Base-by-base conservation (phyloP, 257 asterid species). In the Orobanche coerulescens region DNA sequence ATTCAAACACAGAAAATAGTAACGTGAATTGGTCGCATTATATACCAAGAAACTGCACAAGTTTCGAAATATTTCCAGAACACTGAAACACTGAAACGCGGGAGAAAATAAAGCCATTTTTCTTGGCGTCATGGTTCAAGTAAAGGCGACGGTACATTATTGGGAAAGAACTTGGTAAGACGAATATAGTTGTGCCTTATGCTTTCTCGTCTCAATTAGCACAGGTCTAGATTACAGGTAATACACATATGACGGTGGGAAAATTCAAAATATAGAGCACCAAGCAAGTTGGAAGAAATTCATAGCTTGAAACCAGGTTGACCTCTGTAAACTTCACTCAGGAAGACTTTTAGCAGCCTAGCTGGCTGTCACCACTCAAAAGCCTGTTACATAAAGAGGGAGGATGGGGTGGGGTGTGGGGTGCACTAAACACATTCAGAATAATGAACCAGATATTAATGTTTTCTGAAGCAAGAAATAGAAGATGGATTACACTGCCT, bases 71-170 rank as follows among this genome's bases (percentile, higher is more conserved):
- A n/a, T n/a, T n/a, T n/a, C n/a, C n/a, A n/a, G n/a, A n/a, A n/a
- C n/a, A n/a, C n/a, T n/a, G n/a, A n/a, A n/a, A n/a, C n/a, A n/a
- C n/a, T n/a, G n/a, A n/a, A n/a, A n/a, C n/a, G n/a, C n/a, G n/a
- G n/a, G n/a, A n/a, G n/a, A n/a, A n/a, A n/a, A n/a, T n/a, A n/a
- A 24, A 33, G 66, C 63, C 66, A 31, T 14, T 25, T 48, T 61
- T 53, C 44, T 36, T 59, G 26, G 47, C 28, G 62, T 49, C 55
- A 11, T 48, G 51, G 55, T 66, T 56, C 51, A 68, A 59, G 58
- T 63, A n/a, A 59, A 33, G 71, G 54, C 25, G 40, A 58, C 30
- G 23, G 62, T 49, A 65, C 73, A 72, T 72, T 72, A 72, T 76
- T 60, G 65, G 39, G 61, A 20, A 61, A 66, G 54, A 59, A 64